Evolutionary conservation across 108 stramenopile genomes (phyloP), one percentile per base, ranked within the genome.

Genomic region (Nitzschia sp.): DNA sequence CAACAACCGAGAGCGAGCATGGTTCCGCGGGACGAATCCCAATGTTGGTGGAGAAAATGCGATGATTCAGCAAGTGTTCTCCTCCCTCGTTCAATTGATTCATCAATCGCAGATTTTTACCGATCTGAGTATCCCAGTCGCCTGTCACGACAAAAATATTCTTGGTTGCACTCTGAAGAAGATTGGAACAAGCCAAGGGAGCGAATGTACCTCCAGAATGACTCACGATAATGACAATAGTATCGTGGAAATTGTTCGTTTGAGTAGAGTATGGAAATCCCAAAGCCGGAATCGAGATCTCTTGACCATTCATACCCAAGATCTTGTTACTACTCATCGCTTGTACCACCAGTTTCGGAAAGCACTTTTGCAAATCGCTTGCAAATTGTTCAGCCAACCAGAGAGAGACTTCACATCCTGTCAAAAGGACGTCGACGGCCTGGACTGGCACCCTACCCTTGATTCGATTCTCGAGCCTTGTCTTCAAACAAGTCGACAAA

Each of bases 311-410:
- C 34, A 89, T 53, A 32, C 89, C 92, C 25, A 93, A 75, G 2
- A 93, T 65, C 73, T 91, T 91, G 80, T 94, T 94, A 56, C 83
- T 79, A 72, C 81, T 83, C 26, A 86, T 68, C 15, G 90, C 76
- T 30, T 76, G 55, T 33, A 88, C 66, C 36, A 54, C 47, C 0
- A 94, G 72, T 63, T 80, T 83, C 21, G 93, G 90, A 64, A 94
- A 88, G 29, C 85, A 50, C 34, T 85, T 85, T 71, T 84, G 64
- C 44, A 94, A 53, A 53, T 91, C 93, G 34, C 72, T 63, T 19
- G 84, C 88, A 82, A 90, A 94, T 63, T 94, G 93, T 56, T 94
- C 90, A 2, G 87, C 93, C 6, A 94, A 38, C 90, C 90, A 94
- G 32, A 94, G 69, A 15, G 82, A 84, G 0, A 90, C 90, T 59